These are phyloP conservation scores for Glutinoglossum americanum DNA, from an alignment of 495 filamentous ascomycete genomes.

Conservation along the genomic window DNA sequence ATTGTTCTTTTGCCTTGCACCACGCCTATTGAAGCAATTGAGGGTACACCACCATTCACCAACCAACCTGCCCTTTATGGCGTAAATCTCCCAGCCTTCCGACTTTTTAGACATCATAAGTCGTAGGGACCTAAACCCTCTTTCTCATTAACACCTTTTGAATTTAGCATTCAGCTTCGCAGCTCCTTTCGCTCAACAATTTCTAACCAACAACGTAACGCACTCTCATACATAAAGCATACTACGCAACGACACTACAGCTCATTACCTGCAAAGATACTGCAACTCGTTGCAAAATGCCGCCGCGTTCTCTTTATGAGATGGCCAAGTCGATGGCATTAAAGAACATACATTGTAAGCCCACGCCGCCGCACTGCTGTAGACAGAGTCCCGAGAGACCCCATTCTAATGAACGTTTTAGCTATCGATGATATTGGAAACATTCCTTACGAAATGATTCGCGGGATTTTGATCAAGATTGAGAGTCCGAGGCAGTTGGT, in stretches of 20 bases:
- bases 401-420: slow-evolving; percentile 8
- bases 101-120: no score
- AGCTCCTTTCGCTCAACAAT: not conserved
- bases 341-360: slow-evolving; percentile 14
- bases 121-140: no score
- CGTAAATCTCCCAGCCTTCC: no score
- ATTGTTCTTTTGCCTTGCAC: no score
- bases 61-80: no score
- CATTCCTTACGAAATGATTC: slow-evolving; percentile 35
- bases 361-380: not conserved
- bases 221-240: not conserved
- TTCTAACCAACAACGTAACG: not conserved
- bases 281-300: no score
- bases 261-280: no score
- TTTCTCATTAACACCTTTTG: no score
- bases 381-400: not conserved
- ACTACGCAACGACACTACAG: not conserved
- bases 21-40: no score
- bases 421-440: slow-evolving; percentile 41
- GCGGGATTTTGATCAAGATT: slow-evolving; percentile 37
- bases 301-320: slow-evolving; percentile 1
- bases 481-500: slow-evolving; percentile 46
- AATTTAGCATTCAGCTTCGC: not conserved
- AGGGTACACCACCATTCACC: no score
- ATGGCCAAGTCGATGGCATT: slow-evolving; percentile 10